Conservation (phyloP, 306 rosid species). For the Acacia confusa region DNA sequence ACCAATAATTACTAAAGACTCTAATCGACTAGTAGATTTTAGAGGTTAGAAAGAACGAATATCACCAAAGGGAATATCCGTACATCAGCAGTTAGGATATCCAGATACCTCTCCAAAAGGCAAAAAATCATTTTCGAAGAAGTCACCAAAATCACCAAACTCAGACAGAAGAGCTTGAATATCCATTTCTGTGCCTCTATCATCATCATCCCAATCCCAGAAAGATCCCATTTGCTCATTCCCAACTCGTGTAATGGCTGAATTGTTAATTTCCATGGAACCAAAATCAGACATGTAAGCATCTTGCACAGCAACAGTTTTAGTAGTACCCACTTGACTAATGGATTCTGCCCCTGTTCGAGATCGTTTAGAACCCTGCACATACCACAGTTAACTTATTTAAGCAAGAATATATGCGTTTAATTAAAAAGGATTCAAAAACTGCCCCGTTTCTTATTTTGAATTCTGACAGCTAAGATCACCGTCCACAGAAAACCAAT, state of each 20-base stretch:
- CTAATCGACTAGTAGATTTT: neutral
- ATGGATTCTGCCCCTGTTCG: constrained; percentile 69
- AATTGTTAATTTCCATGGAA: constrained; percentile 72
- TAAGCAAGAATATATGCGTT: constrained; percentile 16
- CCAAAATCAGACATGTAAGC: constrained; percentile 77
- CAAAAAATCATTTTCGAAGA: constrained; percentile 76
- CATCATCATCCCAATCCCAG: constrained; percentile 97
- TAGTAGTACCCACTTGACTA: constrained; percentile 60
- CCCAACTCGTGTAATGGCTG: constrained; percentile 63
- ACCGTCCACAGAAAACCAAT: neutral
- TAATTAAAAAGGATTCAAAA: constrained; percentile 9
- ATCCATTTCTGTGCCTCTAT: constrained; percentile 71
- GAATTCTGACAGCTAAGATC: neutral
- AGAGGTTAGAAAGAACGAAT: constrained; percentile 1
- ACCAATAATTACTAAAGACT: constrained; percentile 13
- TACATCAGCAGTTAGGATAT: constrained; percentile 6
- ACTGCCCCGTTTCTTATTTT: constrained; percentile 14
- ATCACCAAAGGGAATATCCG: constrained; percentile 25
- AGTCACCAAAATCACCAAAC: constrained; percentile 97
- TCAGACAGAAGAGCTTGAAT: constrained; percentile 81
- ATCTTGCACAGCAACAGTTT: constrained; percentile 64
- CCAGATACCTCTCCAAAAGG: constrained; percentile 95
- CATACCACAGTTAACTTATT: constrained; percentile 12
- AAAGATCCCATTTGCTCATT: constrained; percentile 71
- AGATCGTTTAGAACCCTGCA: constrained; percentile 82